These are phyloP conservation scores for Spencermartinsiella ligniputridi DNA, from an alignment of 1,139 yeast species.

Conservation along the genomic window DNA sequence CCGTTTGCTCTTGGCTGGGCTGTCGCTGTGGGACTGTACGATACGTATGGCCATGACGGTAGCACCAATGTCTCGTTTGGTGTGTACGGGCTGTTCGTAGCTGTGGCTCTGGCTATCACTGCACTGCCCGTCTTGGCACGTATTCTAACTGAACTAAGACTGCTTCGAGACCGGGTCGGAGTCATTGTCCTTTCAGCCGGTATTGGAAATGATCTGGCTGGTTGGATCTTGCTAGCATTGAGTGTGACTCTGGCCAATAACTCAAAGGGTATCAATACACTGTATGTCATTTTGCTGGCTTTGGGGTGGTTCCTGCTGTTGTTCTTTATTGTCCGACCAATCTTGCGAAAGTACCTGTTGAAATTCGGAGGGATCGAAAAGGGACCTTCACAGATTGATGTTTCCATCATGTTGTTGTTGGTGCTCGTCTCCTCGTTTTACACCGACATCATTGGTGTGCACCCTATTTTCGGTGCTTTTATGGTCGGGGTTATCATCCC, in stretches of 20 bases:
- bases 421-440: slow-evolving; percentile 67
- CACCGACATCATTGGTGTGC: slow-evolving; percentile 78
- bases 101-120: slow-evolving; percentile 76
- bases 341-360: slow-evolving; percentile 42
- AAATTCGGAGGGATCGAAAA: slow-evolving; percentile 49
- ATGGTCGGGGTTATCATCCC: slow-evolving; percentile 75
- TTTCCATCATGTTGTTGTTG: slow-evolving; percentile 50
- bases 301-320: slow-evolving; percentile 64
- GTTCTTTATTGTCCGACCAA: slow-evolving; percentile 50
- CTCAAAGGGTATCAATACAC: slow-evolving; percentile 60
- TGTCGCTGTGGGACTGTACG: slow-evolving; percentile 60
- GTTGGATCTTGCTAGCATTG: slow-evolving; percentile 75
- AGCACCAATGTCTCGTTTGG: slow-evolving; percentile 48
- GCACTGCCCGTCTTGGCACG: slow-evolving; percentile 83
- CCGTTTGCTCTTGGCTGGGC: slow-evolving; percentile 79
- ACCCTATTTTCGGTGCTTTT: slow-evolving; percentile 78
- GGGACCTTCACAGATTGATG: slow-evolving; percentile 63
- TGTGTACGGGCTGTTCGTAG: slow-evolving; percentile 72
- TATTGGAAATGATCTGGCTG: slow-evolving; percentile 71
- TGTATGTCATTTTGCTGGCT: slow-evolving; percentile 61
- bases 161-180: slow-evolving; percentile 70
- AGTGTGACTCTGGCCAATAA: slow-evolving; percentile 73
- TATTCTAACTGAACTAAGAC: slow-evolving; percentile 64
- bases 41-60: slow-evolving; percentile 33
- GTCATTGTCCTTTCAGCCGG: slow-evolving; percentile 80